Conservation (phyloP, 179 eudicot species). For the Silene coronaria region DNA sequence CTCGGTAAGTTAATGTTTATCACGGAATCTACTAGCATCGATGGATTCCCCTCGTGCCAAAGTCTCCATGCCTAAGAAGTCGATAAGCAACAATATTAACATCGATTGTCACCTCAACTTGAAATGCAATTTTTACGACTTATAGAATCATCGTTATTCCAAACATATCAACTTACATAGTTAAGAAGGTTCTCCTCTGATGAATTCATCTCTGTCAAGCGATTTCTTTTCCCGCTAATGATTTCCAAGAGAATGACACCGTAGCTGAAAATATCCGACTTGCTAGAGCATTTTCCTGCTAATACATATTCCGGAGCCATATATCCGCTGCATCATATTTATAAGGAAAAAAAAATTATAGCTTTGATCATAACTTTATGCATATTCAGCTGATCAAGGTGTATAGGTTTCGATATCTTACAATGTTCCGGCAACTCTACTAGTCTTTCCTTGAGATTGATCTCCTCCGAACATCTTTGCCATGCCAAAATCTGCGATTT, state of each 20-base stretch:
- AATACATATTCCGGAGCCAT: conserved; percentile 36
- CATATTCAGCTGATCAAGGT: conserved; percentile 2
- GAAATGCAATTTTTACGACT: too few relatives aligned
- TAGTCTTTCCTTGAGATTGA: conserved; percentile 42
- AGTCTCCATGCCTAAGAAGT: conserved; percentile 36
- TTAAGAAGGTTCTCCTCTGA: conserved; percentile 29
- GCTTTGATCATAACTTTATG: not conserved
- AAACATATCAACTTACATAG: conserved; percentile 24
- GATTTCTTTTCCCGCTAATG: conserved; percentile 27
- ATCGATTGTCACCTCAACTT: too few relatives aligned
- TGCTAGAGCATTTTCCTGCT: conserved; percentile 27
- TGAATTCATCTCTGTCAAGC: conserved; percentile 12
- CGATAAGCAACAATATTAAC: too few relatives aligned
- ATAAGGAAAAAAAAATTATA: too few relatives aligned
- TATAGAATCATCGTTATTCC: too few relatives aligned
- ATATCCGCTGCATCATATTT: conserved; percentile 25
- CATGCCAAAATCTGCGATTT: conserved; percentile 30
- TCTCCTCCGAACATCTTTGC: conserved; percentile 31
- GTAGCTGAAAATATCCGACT: conserved; percentile 35
- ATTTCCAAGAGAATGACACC: conserved; percentile 43
- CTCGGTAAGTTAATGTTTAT: conserved; percentile 6
- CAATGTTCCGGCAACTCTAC: conserved; percentile 45
- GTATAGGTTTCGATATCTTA: conserved; percentile 12
- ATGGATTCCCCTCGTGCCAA: conserved; percentile 27
- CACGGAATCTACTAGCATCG: conserved; percentile 25